A percentile compares a stretch with the other conserved stretches of the same genome.
phyloP scores from a whole-genome alignment of 2,329 filamentous ascomycete species.

The Coniochaeta pulveracea region DNA sequence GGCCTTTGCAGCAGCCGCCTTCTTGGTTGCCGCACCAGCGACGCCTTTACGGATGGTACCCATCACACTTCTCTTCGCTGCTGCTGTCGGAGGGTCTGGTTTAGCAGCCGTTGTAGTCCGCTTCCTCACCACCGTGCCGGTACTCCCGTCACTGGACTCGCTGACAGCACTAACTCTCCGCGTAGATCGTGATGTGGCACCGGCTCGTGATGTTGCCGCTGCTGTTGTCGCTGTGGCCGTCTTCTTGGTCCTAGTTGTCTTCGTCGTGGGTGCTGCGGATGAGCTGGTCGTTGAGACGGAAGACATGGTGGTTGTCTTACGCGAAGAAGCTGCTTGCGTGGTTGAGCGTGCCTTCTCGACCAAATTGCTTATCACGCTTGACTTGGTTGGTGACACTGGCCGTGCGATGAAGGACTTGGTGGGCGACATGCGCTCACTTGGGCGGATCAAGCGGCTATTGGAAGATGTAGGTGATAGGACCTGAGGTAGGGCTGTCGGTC shows the following conservation, averaged over 20 bases:
- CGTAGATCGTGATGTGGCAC: constrained; percentile 34
- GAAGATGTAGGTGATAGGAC: constrained; percentile 74
- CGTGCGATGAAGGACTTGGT: constrained; percentile 46
- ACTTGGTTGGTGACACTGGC: constrained; percentile 53
- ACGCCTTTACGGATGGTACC: constrained; percentile 41
- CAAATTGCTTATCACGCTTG: constrained; percentile 41
- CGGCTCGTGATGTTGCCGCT: constrained; percentile 13
- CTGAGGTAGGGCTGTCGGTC: constrained; percentile 31
- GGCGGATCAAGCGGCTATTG: constrained; percentile 52
- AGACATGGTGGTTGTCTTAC: constrained; percentile 30
- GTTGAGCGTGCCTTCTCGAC: constrained; percentile 49
- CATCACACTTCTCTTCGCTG: constrained; percentile 40
- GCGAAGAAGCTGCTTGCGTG: constrained; percentile 30
- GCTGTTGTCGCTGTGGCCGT: constrained; percentile 23
- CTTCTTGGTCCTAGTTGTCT: constrained; percentile 21
- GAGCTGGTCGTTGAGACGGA: constrained; percentile 33
- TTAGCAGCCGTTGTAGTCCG: constrained; percentile 25
- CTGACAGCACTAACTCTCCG: constrained; percentile 48
- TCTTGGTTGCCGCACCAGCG: constrained; percentile 35
- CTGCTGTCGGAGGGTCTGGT: constrained; percentile 20
- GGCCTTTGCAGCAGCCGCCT: constrained; percentile 26
- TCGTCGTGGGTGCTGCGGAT: constrained; percentile 10
- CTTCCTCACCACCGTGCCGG: constrained; percentile 53
- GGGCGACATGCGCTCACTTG: constrained; percentile 42
- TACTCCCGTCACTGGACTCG: constrained; percentile 52